These are phyloP conservation scores for Micractinium sp. DNA, from an alignment of 139 green algal species.

Conservation along the genomic window DNA sequence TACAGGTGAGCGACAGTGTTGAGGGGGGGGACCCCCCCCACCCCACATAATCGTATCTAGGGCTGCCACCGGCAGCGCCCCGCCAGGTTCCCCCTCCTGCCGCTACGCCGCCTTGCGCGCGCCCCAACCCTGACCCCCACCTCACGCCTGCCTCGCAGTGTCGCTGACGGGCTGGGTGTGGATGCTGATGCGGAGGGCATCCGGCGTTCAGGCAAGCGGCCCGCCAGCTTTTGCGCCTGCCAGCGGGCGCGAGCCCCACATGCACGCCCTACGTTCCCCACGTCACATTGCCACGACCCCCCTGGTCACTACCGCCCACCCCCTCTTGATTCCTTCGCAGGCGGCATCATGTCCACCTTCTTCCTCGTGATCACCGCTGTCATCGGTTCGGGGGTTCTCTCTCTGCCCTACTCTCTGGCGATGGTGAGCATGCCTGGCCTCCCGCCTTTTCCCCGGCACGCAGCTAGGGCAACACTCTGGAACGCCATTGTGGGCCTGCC, in stretches of 20 bases:
- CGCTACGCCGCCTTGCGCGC: background rate
- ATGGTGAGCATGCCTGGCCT: background rate
- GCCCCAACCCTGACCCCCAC: too few species aligned
- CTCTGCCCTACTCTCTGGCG: conserved; percentile 20
- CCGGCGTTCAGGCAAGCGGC: background rate
- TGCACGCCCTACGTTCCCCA: too few species aligned
- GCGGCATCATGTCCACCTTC: background rate
- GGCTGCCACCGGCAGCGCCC: background rate
- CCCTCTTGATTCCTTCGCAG: background rate
- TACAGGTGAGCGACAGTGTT: background rate
- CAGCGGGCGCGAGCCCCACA: too few species aligned
- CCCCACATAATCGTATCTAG: too few species aligned
- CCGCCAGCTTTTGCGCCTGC: too few species aligned
- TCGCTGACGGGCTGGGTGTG: background rate
- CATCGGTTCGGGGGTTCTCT: conserved; percentile 24
- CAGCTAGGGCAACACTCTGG: too few species aligned
- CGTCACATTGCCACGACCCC: too few species aligned
- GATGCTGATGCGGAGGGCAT: background rate
- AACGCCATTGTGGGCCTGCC: too few species aligned
- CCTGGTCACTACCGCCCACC: too few species aligned
- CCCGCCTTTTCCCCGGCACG: too few species aligned
- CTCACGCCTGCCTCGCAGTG: background rate
- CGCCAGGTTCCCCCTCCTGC: background rate
- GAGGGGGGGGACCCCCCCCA: too few species aligned
- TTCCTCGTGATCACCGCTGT: conserved; percentile 11